These are phyloP conservation scores for Cyanidiococcus yangmingshanensis DNA, from an alignment of 23 red algal genomes.

Conservation along the genomic window DNA sequence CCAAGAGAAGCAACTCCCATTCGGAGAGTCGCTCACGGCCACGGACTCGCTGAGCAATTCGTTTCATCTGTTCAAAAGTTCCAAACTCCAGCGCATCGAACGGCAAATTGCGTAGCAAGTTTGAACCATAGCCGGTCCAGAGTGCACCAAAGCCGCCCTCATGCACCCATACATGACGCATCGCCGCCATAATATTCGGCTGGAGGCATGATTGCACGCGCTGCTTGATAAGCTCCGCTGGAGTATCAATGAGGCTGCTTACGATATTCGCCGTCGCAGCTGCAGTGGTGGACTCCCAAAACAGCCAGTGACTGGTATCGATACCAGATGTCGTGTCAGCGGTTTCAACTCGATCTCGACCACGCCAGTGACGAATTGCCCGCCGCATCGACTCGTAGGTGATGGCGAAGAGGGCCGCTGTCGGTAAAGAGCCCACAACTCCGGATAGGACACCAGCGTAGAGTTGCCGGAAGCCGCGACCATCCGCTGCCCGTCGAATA, in stretches of 20 bases:
- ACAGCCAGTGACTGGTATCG: background rate
- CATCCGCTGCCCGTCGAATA: background rate
- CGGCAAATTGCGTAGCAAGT: constrained; percentile 28
- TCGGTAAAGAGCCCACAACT: constrained; percentile 26
- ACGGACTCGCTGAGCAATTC: background rate
- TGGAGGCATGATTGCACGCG: constrained; percentile 26
- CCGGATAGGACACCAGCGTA: constrained; percentile 25
- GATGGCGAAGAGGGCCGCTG: constrained; percentile 36
- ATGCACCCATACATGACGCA: constrained; percentile 10
- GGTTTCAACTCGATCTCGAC: background rate
- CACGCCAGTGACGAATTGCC: background rate
- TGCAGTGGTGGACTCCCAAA: constrained; percentile 18
- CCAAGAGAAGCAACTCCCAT: constrained; percentile 22
- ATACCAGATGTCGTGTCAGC: background rate
- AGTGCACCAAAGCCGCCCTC: constrained; percentile 10
- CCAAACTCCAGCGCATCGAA: constrained; percentile 52
- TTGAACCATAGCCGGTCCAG: constrained; percentile 20
- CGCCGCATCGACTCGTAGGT: constrained; percentile 28
- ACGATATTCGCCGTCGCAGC: constrained; percentile 27
- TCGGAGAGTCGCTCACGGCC: background rate
- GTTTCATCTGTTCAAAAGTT: constrained; percentile 30
- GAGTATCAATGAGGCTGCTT: constrained; percentile 28
- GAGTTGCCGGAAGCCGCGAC: constrained; percentile 16
- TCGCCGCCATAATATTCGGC: constrained; percentile 21
- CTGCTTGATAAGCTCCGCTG: constrained; percentile 27